Percentiles rank a stretch among this genome's conserved stretches.
These are phyloP conservation scores for Wickerhamomyces xylosicus DNA, from an alignment of 805 yeast genomes.

Conservation along the genomic window DNA sequence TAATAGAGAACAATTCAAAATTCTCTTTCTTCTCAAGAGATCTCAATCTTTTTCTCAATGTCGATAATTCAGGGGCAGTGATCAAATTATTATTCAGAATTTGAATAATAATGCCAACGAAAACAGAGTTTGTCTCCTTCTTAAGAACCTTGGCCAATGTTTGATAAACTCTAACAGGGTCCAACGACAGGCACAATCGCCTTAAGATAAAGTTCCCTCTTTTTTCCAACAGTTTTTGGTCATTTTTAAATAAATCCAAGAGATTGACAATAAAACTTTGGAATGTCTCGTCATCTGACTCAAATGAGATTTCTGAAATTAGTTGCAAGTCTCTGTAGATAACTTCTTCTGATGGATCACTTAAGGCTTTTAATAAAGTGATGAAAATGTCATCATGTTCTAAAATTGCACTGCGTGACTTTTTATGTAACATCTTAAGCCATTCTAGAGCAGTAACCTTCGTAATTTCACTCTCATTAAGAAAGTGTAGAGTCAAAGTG, in stretches of 20 bases:
- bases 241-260: constrained; percentile 58
- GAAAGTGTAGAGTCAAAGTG: constrained; percentile 61
- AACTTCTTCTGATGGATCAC: constrained; percentile 67
- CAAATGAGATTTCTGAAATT: constrained; percentile 61
- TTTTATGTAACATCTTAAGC: constrained; percentile 72
- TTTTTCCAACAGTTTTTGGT: constrained; percentile 52
- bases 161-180: constrained; percentile 75
- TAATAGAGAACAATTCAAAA: constrained; percentile 55
- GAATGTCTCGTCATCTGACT: constrained; percentile 68
- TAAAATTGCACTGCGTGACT: constrained; percentile 48
- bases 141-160: constrained; percentile 70
- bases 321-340: constrained; percentile 64
- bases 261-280: constrained; percentile 65
- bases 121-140: constrained; percentile 48
- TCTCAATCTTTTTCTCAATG: constrained; percentile 59
- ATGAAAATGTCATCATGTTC: constrained; percentile 58
- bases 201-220: constrained; percentile 79
- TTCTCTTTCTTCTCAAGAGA: constrained; percentile 48
- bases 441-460: constrained; percentile 82
- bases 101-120: constrained; percentile 74
- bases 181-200: constrained; percentile 70
- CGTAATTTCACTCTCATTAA: constrained; percentile 70
- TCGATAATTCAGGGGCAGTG: constrained; percentile 72
- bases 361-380: constrained; percentile 63
- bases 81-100: constrained; percentile 78